These are phyloP conservation scores for Coccomyxa subellipsoidea DNA, from an alignment of 163 green algal species.

Conservation along the genomic window DNA sequence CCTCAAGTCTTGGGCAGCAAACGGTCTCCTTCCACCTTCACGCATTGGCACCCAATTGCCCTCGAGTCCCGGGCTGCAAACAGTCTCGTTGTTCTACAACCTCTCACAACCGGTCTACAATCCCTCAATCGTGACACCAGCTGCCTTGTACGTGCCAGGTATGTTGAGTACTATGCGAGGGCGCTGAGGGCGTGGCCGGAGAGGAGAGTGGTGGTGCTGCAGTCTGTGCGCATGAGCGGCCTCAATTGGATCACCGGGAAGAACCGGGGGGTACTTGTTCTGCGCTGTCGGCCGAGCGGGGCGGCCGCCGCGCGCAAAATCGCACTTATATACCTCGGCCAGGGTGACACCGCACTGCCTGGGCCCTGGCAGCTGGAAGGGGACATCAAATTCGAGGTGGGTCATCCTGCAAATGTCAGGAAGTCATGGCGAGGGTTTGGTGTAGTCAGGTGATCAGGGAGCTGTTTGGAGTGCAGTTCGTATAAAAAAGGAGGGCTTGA, in stretches of 20 bases:
- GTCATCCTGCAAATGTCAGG: background rate
- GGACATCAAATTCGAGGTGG: background rate
- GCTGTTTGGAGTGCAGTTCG: too few species aligned
- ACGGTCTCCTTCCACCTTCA: too few species aligned
- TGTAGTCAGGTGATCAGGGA: background rate
- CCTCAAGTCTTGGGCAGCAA: too few species aligned
- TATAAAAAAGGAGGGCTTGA: too few species aligned
- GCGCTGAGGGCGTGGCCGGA: background rate
- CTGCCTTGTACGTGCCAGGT: too few species aligned
- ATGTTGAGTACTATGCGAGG: background rate
- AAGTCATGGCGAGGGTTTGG: background rate
- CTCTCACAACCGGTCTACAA: background rate
- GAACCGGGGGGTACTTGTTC: background rate
- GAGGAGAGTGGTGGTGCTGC: background rate
- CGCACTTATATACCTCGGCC: background rate
- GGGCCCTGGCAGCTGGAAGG: background rate
- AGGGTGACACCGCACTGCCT: background rate
- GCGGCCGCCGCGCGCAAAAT: background rate
- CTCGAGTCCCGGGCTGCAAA: background rate
- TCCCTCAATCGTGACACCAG: background rate
- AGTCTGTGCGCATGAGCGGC: background rate
- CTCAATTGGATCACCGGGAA: background rate
- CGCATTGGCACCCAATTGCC: too few species aligned
- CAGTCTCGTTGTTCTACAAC: background rate
- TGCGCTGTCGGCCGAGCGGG: background rate